Evolutionary conservation across 2,329 filamentous ascomycete species (phyloP), one percentile per base, ranked within the genome.

Genomic region (Pyricularia pennisetigena): DNA sequence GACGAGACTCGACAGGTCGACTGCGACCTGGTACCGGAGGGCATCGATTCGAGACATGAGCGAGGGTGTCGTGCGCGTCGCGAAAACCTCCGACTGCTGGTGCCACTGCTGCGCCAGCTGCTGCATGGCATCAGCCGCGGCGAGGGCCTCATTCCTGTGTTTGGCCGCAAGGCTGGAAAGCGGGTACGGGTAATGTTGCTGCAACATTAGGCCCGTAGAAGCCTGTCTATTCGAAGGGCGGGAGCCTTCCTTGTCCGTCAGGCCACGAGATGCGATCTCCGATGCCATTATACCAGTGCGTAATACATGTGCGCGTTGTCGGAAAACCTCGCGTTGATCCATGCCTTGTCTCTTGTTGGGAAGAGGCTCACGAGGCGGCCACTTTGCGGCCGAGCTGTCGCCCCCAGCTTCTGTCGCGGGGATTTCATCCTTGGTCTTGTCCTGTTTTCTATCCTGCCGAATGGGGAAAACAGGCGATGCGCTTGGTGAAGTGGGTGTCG

Each of bases 251-350:
- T 75, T 30, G 79, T 77, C 0, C 82, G 76, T 23, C 78, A 10
- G 77, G 75, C 49, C 82, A 88, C 79, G 4, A 90, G 88, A 64
- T 90, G 86, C 83, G 68, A 97, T 91, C 74, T 95, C 92, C 74
- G 88, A 88, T 0, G 94, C 94, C 79, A 96, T 97, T 74, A 97
- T 89, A n/a, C 93, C 94, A 0, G 93, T 92, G 71, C 89, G 91
- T 26, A 97, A 82, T 59, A 97, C 86, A 9, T 96, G 82, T 0
- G 92, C 86, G 69, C 88, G 86, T 2, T 94, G 84, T n/a, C 93
- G 88, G 20, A 91, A 90, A 67, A 97, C 85, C 72, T 97, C 94
- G n/a, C 86, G 86, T 72, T 85, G 87, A 10, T 84, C 88, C 32
- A 91, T 63, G 24, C 65, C 32, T 29, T 49, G 65, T 66, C 35